These are phyloP conservation scores for Manihot esculenta DNA, from an alignment of 441 rosid species.

Conservation along the genomic window DNA sequence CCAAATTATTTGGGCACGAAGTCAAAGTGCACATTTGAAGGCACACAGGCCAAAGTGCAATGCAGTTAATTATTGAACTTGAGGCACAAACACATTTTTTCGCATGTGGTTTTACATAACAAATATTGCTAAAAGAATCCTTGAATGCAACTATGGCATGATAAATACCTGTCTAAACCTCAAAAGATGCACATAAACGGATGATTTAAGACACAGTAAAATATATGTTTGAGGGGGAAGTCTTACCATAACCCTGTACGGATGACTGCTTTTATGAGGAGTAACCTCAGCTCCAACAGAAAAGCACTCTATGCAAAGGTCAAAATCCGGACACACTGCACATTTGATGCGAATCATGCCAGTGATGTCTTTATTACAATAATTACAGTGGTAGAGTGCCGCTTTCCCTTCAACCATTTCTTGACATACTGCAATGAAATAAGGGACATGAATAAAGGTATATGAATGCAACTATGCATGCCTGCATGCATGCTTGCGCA, in stretches of 20 bases:
- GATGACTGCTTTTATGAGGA: slow-evolving; percentile 79
- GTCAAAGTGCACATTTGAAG: neutral
- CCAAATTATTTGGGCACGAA: neutral
- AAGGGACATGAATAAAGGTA: neutral
- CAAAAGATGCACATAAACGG: neutral
- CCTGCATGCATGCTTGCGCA: neutral
- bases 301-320: slow-evolving; percentile 90
- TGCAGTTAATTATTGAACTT: neutral
- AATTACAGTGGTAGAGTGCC: slow-evolving; percentile 80
- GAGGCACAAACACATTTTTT: neutral
- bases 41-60: neutral
- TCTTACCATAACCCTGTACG: slow-evolving; percentile 84
- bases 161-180: neutral
- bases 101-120: neutral
- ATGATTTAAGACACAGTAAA: neutral
- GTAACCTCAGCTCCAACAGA: slow-evolving; percentile 73
- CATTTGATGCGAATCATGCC: slow-evolving; percentile 81
- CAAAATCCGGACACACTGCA: slow-evolving; percentile 81
- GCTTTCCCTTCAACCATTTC: slow-evolving; percentile 45
- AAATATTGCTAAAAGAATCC: neutral
- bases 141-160: neutral
- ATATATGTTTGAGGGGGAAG: neutral
- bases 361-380: slow-evolving; percentile 79
- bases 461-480: neutral
- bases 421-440: slow-evolving; percentile 34